Evolutionary conservation across 495 filamentous ascomycete species (phyloP), one percentile per base, ranked within the genome.

Genomic region (Xylaria longipes): DNA sequence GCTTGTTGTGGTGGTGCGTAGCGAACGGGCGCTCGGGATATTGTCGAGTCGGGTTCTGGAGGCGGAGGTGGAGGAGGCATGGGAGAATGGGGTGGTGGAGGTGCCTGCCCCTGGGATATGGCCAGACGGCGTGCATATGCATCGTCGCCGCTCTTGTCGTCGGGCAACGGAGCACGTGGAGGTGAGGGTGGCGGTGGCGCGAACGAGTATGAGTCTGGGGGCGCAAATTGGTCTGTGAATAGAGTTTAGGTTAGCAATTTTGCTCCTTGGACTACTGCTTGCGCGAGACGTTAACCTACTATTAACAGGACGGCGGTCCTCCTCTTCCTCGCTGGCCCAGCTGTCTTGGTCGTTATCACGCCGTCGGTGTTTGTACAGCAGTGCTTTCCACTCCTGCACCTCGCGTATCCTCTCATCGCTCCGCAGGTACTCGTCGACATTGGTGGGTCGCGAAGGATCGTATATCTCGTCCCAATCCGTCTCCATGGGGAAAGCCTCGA

Each of bases 401-500:
- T 96, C 93, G 0, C 85, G 78, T 52, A 94, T 87, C 73, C 92
- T 91, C 79, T 97, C 95, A 39, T 97, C 94, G 72, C 94, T 95
- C 46, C 90, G 84, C 58, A 92, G 88, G 77, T 97, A 98, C 78
- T 97, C 92, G 58, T 94, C 90, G 70, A 95, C 94, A 68, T 89
- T 93, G 50, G 94, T 97, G 1, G 95, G 95, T 27, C 91, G 82
- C 3, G 91, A 86, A 0, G 94, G 92, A 75, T 97, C 95, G 75
- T 97, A 98, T 56, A 95, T 89, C 78, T 97, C 95, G 77, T 97
- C 93, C 95, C 95, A 98, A 76, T 97, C 90, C 52, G 92, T 92
- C 63, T 89, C 83, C 46, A 85, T 74, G 52, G 83, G 87, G 8
- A 86, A 80, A 48, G 88, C 84, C 31, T 92, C 90, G 46, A 85